Evolutionary conservation across 257 asterid species (phyloP).

Genomic region (Nicotiana benthamiana): DNA sequence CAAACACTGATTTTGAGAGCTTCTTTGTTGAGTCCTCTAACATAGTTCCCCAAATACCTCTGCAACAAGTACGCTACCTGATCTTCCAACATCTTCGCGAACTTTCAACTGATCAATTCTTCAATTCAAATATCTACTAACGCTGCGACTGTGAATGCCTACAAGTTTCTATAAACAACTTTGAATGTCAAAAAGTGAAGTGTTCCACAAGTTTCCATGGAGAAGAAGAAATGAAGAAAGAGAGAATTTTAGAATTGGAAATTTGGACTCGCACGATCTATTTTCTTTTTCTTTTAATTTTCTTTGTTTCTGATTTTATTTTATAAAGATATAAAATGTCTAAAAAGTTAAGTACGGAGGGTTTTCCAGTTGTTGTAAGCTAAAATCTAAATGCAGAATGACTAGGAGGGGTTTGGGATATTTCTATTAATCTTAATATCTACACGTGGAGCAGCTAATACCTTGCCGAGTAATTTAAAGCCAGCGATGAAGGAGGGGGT

Average conservation of each 20-base stretch:
- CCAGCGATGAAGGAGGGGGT: neutral
- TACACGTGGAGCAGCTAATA: neutral
- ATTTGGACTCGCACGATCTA: neutral
- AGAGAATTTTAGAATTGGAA: neutral
- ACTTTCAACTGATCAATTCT: neutral
- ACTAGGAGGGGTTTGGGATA: neutral
- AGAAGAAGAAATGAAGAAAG: neutral
- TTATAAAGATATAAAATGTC: neutral
- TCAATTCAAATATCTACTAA: neutral
- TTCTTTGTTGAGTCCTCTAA: slow-evolving; percentile 88
- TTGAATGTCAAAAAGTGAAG: neutral
- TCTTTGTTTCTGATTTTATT: neutral
- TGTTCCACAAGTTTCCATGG: neutral
- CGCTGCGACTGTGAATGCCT: neutral
- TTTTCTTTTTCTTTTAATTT: neutral
- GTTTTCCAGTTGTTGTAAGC: too few relatives aligned
- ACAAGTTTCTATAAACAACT: neutral
- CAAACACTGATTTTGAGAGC: slow-evolving; percentile 98
- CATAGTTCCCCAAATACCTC: slow-evolving; percentile 92
- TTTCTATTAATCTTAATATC: neutral
- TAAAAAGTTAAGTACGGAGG: neutral
- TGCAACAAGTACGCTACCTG: slow-evolving; percentile 87
- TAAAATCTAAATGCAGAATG: neutral
- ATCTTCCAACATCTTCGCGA: slow-evolving; percentile 86
- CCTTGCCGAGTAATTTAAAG: neutral